Evolutionary conservation across 2,329 filamentous ascomycete genomes (phyloP), one percentile per base, ranked within the genome.

Genomic region (Paramyrothecium roridum): DNA sequence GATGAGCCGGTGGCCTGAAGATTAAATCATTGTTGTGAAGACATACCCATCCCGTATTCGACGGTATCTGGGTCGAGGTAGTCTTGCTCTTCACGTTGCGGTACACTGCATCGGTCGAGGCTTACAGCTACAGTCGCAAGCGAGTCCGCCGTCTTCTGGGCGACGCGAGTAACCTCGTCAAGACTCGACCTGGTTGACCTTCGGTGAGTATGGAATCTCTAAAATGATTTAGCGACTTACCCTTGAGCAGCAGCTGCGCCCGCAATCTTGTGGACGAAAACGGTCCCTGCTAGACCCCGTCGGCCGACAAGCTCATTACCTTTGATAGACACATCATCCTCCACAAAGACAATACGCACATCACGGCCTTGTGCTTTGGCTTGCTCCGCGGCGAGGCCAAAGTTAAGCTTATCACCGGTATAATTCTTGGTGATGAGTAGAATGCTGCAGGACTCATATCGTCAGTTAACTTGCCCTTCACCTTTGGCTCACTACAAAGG

Each of bases 331-430:
- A 65, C 63, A 45, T 65, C 63, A 2, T 65, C 63, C 8, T 62
- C 63, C 1, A 65, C 58, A 16, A 64, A 57, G 17, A 65, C 62
- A 59, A 64, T 64, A 50, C 61, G 57, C 3, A 65, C 59, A 19
- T 58, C 57, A 20, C 62, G 61, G 1, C 62, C 62, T 10, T 61
- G 54, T 3, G 65, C 59, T 50, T 67, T 67, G 34, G 65, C 65
- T 54, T 66, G 65, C 55, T 67, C 65, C 3, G 65, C 65, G 3
- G 65, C 65, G 17, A 67, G 52, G 4, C 65, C 64, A 52, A 67
- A 66, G 56, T 66, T 65, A 50, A 66, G 61, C 50, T 65, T 65
- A 48, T 66, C 64, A 20, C 64, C 64, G 0, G 64, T 66, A 52
- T 65, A 66, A 52, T 66, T 66, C 45, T 65, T 66, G 37, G 65